Evolutionary conservation across 768 basidiomycete species (phyloP), one percentile per base, ranked within the genome.

Genomic region (Lyophyllum shimeji): DNA sequence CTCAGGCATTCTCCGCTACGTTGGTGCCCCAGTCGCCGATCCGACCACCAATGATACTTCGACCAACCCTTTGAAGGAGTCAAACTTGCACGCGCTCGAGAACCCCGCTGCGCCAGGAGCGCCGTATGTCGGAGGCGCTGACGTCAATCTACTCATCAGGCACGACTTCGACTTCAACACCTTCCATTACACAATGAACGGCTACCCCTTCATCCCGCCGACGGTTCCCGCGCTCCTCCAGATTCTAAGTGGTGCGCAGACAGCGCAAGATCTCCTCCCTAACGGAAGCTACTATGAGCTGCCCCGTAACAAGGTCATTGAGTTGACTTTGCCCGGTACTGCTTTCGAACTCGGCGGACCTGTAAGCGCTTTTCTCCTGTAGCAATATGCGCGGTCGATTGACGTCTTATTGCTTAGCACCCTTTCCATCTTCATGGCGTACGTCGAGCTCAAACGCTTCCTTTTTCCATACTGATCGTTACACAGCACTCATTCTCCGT

Each of bases 1-100:
- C 63, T 72, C 71, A 45, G 83, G 81, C 2, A 82, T 85, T 52
- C 63, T 85, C 34, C 74, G 80, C 50, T 85, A 85, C 54, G 62
- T 29, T 1, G 78, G 77, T n/a, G 83, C 83, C 9, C 58, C 69
- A 0, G 52, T 48, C n/a, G 56, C 59, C 9, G 82, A 84, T 31
- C 83, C 83, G 4, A 71, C 69, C 1, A 75, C 74, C 33, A 49
- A 63, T 51, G 7, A 61, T 49, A 50, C 55, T 20, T 52, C 45
- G 23, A 21, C 25, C 7, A 68, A 70, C 17, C 60, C 69, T 0
- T 21, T 56, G 13, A 56, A 53, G 27, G 58, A 59, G 46, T 40
- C 50, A 8, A 50, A 60, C 34, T 45, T 60, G 0, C 77, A 78
- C 37, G 68, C 81, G 0, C 60, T 74, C n/a, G 34, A 52, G 0